These are phyloP conservation scores for Talaromyces funiculosus DNA, from an alignment of 2,329 filamentous ascomycete genomes.

Conservation along the genomic window DNA sequence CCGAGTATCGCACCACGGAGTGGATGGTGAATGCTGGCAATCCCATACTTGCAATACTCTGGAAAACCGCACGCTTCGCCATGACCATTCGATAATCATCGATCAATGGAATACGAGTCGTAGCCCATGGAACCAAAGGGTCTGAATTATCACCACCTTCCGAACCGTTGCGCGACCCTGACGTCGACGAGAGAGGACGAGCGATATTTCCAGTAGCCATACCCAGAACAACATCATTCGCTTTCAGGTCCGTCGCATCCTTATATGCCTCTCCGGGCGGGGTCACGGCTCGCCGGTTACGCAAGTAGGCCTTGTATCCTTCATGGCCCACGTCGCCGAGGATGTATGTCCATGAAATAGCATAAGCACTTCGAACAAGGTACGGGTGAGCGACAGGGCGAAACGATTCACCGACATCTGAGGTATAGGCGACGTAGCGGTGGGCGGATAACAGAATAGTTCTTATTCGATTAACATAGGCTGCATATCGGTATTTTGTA, in stretches of 20 bases:
- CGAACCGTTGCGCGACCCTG: background rate
- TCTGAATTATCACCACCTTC: slow-evolving; percentile 16
- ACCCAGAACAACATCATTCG: slow-evolving; percentile 28
- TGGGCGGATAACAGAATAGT: slow-evolving; percentile 87
- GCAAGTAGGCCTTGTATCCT: slow-evolving; percentile 88
- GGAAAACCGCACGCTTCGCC: slow-evolving; percentile 85
- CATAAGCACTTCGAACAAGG: slow-evolving; percentile 77
- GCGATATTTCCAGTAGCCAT: slow-evolving; percentile 32
- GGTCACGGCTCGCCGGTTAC: slow-evolving; percentile 71
- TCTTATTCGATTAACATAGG: slow-evolving; percentile 77
- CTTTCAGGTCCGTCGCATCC: slow-evolving; percentile 30
- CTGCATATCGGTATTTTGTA: slow-evolving; percentile 80
- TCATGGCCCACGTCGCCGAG: slow-evolving; percentile 86
- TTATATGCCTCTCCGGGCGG: slow-evolving; percentile 54
- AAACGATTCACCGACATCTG: slow-evolving; percentile 94
- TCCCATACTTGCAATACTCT: slow-evolving; percentile 87
- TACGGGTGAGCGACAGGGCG: slow-evolving; percentile 83
- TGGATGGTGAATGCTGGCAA: slow-evolving; percentile 92
- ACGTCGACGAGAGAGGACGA: slow-evolving; percentile 15
- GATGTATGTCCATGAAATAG: slow-evolving; percentile 86
- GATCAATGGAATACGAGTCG: slow-evolving; percentile 59
- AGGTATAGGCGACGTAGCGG: slow-evolving; percentile 94
- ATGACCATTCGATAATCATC: slow-evolving; percentile 91
- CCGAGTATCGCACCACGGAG: slow-evolving; percentile 83
- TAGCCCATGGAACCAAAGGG: slow-evolving; percentile 31